Conservation (phyloP, 352 stramenopile species). For the Phytopythium kandeliae region DNA sequence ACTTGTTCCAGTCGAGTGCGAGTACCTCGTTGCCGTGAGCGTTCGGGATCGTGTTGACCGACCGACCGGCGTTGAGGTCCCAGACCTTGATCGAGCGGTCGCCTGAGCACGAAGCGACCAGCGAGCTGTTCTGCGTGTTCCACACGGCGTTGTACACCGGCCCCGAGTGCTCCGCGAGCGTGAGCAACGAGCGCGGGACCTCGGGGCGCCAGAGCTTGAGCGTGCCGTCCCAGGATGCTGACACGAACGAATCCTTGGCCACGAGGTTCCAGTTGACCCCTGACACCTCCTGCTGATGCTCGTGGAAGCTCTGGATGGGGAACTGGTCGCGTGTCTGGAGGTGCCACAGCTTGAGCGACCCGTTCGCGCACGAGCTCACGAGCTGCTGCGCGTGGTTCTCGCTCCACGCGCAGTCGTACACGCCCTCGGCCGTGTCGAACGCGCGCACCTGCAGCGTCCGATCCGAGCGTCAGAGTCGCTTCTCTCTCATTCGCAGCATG, state of each 20-base stretch:
- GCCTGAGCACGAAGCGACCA: constrained; percentile 74
- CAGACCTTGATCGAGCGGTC: constrained; percentile 77
- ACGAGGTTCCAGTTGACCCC: constrained; percentile 90
- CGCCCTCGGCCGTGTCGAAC: constrained; percentile 87
- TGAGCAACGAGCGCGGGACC: constrained; percentile 59
- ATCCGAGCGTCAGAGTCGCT: too few species aligned
- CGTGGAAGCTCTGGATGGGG: constrained; percentile 83
- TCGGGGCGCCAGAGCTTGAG: constrained; percentile 87
- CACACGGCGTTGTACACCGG: constrained; percentile 84
- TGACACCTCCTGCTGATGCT: constrained; percentile 83
- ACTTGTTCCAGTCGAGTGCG: constrained; percentile 91
- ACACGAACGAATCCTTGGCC: constrained; percentile 83
- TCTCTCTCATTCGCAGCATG: too few species aligned
- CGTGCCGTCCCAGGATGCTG: constrained; percentile 81
- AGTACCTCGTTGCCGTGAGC: constrained; percentile 83
- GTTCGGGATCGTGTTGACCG: constrained; percentile 47
- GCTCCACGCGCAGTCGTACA: constrained; percentile 91
- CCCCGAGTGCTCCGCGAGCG: constrained; percentile 70
- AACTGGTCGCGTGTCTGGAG: constrained; percentile 84
- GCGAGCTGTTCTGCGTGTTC: constrained; percentile 67
- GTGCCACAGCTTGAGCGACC: constrained; percentile 88
- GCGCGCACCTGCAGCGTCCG: constrained; percentile 59
- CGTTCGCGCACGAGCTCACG: constrained; percentile 83
- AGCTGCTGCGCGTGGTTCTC: constrained; percentile 84
- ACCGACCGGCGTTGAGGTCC: constrained; percentile 56